A percentile compares a stretch with the other conserved stretches of the same genome.
These are phyloP conservation scores for Aurifilum marmelostoma DNA, from an alignment of 2,329 filamentous ascomycete species.

Conservation along the genomic window DNA sequence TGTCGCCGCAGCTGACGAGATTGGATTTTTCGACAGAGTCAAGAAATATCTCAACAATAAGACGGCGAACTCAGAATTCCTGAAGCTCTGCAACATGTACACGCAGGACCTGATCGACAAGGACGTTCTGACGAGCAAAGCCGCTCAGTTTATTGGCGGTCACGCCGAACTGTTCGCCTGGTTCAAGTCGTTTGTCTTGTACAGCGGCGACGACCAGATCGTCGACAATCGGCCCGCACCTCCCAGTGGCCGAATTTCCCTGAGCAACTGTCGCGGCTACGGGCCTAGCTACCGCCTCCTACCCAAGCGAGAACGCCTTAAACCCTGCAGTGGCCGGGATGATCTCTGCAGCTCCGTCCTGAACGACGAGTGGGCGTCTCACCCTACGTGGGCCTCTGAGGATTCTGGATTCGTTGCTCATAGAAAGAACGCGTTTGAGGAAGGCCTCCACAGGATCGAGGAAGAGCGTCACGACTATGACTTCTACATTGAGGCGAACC, in stretches of 20 bases:
- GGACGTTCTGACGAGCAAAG: conserved; percentile 79
- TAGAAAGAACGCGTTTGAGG: conserved; percentile 93
- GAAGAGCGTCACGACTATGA: conserved; percentile 99
- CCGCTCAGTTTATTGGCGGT: conserved; percentile 81
- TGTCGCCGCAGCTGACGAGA: conserved; percentile 80
- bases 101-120: conserved; percentile 91
- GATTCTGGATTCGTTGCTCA: conserved; percentile 98
- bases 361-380: conserved; percentile 98
- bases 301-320: conserved; percentile 86
- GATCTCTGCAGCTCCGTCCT: conserved; percentile 91
- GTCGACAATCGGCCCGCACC: conserved; percentile 78
- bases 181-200: conserved; percentile 83
- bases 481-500: conserved; percentile 94
- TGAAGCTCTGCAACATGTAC: conserved; percentile 96
- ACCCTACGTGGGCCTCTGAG: conserved; percentile 98
- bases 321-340: conserved; percentile 90
- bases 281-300: conserved; percentile 94
- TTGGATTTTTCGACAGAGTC: conserved; percentile 92
- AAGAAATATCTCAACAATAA: conserved; percentile 97
- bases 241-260: conserved; percentile 80
- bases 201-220: conserved; percentile 74
- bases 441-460: conserved; percentile 92
- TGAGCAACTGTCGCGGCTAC: conserved; percentile 94
- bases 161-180: conserved; percentile 87
- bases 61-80: conserved; percentile 89